Base-by-base conservation (phyloP, 306 rosid species). In the Sicyos edulis region DNA sequence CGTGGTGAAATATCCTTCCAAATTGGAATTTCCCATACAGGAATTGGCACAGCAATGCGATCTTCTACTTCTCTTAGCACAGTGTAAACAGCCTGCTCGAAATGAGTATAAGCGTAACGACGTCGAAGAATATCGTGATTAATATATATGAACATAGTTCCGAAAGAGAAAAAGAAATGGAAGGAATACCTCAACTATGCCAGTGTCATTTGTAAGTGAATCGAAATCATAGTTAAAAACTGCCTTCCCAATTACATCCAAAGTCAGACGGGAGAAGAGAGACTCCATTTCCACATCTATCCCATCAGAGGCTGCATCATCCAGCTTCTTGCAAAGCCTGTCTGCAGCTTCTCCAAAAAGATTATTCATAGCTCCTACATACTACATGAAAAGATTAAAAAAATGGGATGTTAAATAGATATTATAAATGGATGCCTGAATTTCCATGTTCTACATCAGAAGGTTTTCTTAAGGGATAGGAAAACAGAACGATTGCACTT, bases 271-370 rank as follows among this genome's bases (percentile, higher is more conserved):
- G 29, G 99, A 93, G 88, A 93, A 93, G 76, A 91, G 91, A 52
- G 99, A 93, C 80, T 93, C 99, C 99, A 93, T 88, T 78, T 93
- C 99, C 26, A 85, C 96, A 79, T 91, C 96, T 83, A 91, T 91
- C 73, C 97, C 97, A 73, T 86, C 88, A 72, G 82, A 85, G 73
- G 93, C 96, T 51, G 97, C 95, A 37, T 77, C 82, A 56, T 93
- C 97, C 72, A 93, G 88, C 87, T 88, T 93, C 75, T 76, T 83
- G 84, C 99, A 93, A 78, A 93, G 99, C 86, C 89, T 85, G 55
- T 93, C 96, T 71, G 97, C 75, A 74, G 99, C 99, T 91, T 88
- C 88, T 82, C 99, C 97, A 6, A 93, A 93, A 69, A 93, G 92
- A 81, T 80, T 78, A 73, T 91, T 85, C 99, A 91, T 93, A 72